Evolutionary conservation across 2,329 filamentous ascomycete genomes (phyloP).

Genomic region (Parasarocladium wereldwijsianum): DNA sequence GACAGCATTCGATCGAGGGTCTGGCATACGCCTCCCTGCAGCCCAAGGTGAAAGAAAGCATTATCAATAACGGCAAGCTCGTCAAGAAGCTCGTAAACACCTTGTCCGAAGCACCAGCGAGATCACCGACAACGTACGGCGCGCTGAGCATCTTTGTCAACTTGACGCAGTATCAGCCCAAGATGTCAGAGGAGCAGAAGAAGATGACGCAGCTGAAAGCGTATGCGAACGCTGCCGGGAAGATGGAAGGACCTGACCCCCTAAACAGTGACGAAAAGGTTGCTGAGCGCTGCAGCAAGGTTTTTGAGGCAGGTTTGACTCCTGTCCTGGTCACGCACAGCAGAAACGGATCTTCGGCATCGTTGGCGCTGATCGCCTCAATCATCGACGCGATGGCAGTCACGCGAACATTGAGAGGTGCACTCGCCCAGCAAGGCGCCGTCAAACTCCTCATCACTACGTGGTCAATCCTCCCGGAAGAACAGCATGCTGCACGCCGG

Average conservation of each 20-base stretch:
- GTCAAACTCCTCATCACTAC: constrained; percentile 68
- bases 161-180: constrained; percentile 65
- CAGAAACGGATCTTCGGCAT: constrained; percentile 56
- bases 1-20: constrained; percentile 70
- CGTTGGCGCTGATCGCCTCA: constrained; percentile 56
- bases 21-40: constrained; percentile 84
- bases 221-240: constrained; percentile 76
- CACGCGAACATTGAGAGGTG: constrained; percentile 57
- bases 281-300: constrained; percentile 54
- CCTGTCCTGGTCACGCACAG: constrained; percentile 63
- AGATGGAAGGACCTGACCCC: constrained; percentile 43
- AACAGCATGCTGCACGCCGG: constrained; percentile 30
- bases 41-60: constrained; percentile 67
- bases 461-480: constrained; percentile 45
- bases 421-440: constrained; percentile 85
- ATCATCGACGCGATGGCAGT: constrained; percentile 68
- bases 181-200: constrained; percentile 77
- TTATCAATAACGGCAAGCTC: constrained; percentile 54
- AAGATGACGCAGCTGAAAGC: constrained; percentile 85
- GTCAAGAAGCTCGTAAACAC: constrained; percentile 54
- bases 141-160: constrained; percentile 76
- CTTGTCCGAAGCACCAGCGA: constrained; percentile 41
- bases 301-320: constrained; percentile 67
- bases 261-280: constrained; percentile 68
- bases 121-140: constrained; percentile 67